Evolutionary conservation across 768 basidiomycete species (phyloP), one percentile per base, ranked within the genome.

Genomic region (Pisolithus marmoratus): DNA sequence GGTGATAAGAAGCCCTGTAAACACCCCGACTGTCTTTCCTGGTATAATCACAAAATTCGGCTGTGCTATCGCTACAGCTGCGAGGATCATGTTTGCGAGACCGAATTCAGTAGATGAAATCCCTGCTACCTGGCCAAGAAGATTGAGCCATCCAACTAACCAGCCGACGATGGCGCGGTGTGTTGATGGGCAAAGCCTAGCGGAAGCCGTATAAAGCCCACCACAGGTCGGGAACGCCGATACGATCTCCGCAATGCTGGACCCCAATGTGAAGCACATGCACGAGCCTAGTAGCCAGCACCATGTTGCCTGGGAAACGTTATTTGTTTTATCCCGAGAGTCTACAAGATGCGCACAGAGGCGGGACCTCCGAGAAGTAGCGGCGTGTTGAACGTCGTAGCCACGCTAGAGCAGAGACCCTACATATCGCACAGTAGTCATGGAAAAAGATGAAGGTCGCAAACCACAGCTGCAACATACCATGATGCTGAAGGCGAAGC

Each of bases 61-160:
- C 38, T 29, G 42, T 9, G 34, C 27, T 20, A 53, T 45, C 11
- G 58, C 54, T 2, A 84, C 84, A 4, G 89, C 89, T n/a, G 83
- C 82, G 73, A 85, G 79, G 38, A 89, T 86, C 87, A 88, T 90
- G 62, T 76, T 79, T 20, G 85, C 75, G 20, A 89, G 74, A 24
- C 89, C 90, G 61, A 90, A 92, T 65, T 92, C 89, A 0, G 89
- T 92, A 2, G 87, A 91, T 7, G 90, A 86, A 46, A 92, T 74
- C 26, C 91, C 91, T 12, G 90, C 89, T 51, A 90, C 81, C 68
- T 92, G 90, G 34, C 88, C 87, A 15, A 90, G 78, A 38, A 90
- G 82, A 63, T 92, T 92, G 41, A 92, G 75, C 87, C 87, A 90
- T 46, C 87, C 87, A 17, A 89, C 87, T 9, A 87, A 68, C 85